These are phyloP conservation scores for Lagenaria siceraria DNA, from an alignment of 306 rosid genomes.

Conservation along the genomic window DNA sequence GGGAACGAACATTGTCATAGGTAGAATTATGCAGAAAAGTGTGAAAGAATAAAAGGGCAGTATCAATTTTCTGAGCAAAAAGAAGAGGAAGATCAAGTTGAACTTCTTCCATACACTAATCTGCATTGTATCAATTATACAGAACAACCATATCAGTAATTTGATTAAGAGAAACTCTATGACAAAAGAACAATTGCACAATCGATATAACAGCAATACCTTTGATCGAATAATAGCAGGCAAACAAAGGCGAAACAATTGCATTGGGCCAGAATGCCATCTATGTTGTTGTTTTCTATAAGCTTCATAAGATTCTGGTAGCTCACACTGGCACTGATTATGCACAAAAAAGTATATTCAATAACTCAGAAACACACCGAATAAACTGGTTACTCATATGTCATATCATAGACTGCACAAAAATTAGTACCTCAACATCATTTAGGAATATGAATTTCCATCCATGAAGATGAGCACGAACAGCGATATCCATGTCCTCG, in stretches of 20 bases:
- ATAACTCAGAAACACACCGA: slow-evolving; percentile 11
- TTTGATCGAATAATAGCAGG: slow-evolving; percentile 51
- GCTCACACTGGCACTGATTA: slow-evolving; percentile 79
- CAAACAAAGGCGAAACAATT: slow-evolving; percentile 79
- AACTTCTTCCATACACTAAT: slow-evolving; percentile 81
- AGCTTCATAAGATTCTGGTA: slow-evolving; percentile 94
- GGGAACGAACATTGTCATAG: slow-evolving; percentile 89
- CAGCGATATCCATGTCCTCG: slow-evolving; percentile 95
- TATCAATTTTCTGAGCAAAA: slow-evolving; percentile 73
- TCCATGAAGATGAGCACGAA: slow-evolving; percentile 89
- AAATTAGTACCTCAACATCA: slow-evolving; percentile 63
- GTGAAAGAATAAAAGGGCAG: slow-evolving; percentile 86
- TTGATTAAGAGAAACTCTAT: not conserved
- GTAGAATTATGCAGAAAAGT: slow-evolving; percentile 82
- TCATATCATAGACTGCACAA: not conserved
- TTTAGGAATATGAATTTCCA: slow-evolving; percentile 93
- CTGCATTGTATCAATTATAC: slow-evolving; percentile 30
- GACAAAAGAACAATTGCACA: not conserved
- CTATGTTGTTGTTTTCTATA: slow-evolving; percentile 85
- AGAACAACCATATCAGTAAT: slow-evolving; percentile 15
- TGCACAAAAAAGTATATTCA: not conserved
- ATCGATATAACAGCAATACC: slow-evolving; percentile 22
- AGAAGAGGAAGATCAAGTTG: slow-evolving; percentile 83
- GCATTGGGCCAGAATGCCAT: slow-evolving; percentile 99
- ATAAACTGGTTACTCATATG: not conserved